A percentile compares a stretch with the other conserved stretches of the same genome.
Evolutionary conservation across 345 rosid species (phyloP).

Genomic region (Gossypium raimondii): DNA sequence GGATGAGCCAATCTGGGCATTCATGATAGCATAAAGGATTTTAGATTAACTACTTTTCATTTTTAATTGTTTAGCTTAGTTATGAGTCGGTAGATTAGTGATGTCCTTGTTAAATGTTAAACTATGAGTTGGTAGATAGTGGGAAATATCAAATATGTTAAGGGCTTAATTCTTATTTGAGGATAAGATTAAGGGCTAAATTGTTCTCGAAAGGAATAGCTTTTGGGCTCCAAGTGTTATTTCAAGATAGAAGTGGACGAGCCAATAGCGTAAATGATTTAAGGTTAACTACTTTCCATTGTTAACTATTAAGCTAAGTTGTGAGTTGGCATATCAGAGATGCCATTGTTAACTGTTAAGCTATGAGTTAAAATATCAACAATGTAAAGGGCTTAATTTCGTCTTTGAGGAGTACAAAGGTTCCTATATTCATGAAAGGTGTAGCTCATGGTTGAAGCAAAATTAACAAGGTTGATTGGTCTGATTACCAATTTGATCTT

Average conservation of each 20-base stretch:
- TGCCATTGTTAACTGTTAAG: neutral
- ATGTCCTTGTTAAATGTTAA: neutral
- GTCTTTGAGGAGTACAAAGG: neutral
- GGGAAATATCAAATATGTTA: neutral
- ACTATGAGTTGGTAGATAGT: neutral
- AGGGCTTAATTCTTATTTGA: neutral
- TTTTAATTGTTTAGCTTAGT: neutral
- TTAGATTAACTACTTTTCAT: neutral
- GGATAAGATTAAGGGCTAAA: neutral
- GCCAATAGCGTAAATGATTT: neutral
- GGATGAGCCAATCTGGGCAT: neutral
- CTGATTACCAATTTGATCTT: too few species aligned
- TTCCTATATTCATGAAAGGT: neutral
- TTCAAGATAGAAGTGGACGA: constrained; percentile 1
- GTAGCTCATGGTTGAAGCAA: neutral
- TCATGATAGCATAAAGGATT: neutral
- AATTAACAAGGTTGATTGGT: too few species aligned
- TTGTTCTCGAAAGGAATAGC: neutral
- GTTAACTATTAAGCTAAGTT: neutral
- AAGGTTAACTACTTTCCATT: neutral
- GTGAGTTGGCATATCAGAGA: neutral
- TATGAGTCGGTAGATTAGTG: neutral
- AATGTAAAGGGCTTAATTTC: neutral
- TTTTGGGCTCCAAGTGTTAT: neutral
- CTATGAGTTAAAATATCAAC: neutral